Conservation (phyloP, 805 yeast species). For the Nakazawaea laoshanensis region DNA sequence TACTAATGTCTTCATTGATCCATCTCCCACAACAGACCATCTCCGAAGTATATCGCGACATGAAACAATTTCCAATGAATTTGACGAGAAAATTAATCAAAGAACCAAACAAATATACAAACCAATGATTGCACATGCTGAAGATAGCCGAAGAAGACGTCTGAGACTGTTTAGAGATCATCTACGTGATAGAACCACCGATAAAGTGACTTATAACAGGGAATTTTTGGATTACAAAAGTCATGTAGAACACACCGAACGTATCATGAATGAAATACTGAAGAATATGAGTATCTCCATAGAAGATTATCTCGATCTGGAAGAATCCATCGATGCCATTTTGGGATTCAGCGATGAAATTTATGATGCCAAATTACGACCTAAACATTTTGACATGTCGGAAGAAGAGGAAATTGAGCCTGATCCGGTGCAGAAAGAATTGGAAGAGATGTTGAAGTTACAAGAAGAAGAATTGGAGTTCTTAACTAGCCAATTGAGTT, state of each 20-base stretch:
- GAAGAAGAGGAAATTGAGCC: constrained; percentile 4
- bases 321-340: constrained; percentile 9
- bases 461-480: constrained; percentile 13
- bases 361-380: constrained; percentile 4
- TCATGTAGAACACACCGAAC: constrained; percentile 5
- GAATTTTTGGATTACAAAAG: constrained; percentile 8
- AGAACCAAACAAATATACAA: constrained; percentile 1
- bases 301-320: constrained; percentile 6
- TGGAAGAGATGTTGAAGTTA: constrained; percentile 12
- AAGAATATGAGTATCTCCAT: constrained; percentile 7
- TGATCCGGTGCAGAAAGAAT: constrained; percentile 9
- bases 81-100: constrained; percentile 1
- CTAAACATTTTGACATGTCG: constrained; percentile 7
- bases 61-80: neutral
- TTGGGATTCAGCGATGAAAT: constrained; percentile 9
- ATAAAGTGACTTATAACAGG: constrained; percentile 5
- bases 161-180: constrained; percentile 1
- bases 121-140: constrained; percentile 2
- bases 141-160: neutral
- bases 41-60: constrained; percentile 3
- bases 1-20: constrained; percentile 4
- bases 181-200: constrained; percentile 1
- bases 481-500: constrained; percentile 9
- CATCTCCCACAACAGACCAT: constrained; percentile 8
- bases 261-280: constrained; percentile 8